These are phyloP conservation scores for Chlamydomonas applanata DNA, from an alignment of 139 green algal species.

Conservation along the genomic window DNA sequence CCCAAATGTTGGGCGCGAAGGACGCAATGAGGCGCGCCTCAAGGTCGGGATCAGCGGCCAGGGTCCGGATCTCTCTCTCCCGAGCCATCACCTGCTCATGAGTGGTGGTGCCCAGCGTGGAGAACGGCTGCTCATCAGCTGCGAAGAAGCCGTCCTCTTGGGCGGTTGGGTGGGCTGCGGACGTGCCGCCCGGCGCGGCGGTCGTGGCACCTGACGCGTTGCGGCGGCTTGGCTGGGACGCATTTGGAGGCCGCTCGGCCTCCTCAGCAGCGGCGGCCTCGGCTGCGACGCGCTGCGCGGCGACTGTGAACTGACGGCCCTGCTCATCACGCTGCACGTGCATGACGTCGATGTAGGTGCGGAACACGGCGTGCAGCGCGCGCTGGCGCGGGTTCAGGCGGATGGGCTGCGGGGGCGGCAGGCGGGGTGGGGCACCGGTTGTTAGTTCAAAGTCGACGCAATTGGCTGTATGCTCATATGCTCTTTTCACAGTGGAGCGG, in stretches of 20 bases:
- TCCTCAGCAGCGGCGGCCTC: not conserved
- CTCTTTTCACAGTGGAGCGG: not conserved
- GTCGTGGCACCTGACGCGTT: not conserved
- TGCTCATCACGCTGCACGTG: slow-evolving; percentile 70
- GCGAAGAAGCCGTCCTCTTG: not conserved
- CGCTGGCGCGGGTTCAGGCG: slow-evolving; percentile 61
- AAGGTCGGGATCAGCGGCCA: slow-evolving; percentile 74
- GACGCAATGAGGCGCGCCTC: slow-evolving; percentile 84
- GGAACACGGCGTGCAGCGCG: slow-evolving; percentile 59
- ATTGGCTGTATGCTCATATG: not conserved
- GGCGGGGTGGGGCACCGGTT: not conserved
- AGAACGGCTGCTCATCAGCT: slow-evolving; percentile 5
- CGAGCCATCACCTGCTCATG: slow-evolving; percentile 9
- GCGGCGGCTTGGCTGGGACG: slow-evolving; percentile 4
- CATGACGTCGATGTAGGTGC: slow-evolving; percentile 88
- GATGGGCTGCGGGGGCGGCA: slow-evolving; percentile 72
- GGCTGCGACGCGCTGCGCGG: slow-evolving; percentile 17
- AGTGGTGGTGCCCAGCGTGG: not conserved
- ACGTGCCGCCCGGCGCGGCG: not conserved
- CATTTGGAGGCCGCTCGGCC: not conserved
- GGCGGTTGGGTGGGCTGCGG: not conserved
- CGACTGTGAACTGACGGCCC: slow-evolving; percentile 54
- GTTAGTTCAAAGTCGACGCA: not conserved
- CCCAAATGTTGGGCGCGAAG: slow-evolving; percentile 94
- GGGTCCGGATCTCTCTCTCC: slow-evolving; percentile 17